Percentiles rank a stretch among this genome's conserved stretches.
Evolutionary conservation across 2,329 filamentous ascomycete species (phyloP).

Genomic region (Hypoxylon sp.): DNA sequence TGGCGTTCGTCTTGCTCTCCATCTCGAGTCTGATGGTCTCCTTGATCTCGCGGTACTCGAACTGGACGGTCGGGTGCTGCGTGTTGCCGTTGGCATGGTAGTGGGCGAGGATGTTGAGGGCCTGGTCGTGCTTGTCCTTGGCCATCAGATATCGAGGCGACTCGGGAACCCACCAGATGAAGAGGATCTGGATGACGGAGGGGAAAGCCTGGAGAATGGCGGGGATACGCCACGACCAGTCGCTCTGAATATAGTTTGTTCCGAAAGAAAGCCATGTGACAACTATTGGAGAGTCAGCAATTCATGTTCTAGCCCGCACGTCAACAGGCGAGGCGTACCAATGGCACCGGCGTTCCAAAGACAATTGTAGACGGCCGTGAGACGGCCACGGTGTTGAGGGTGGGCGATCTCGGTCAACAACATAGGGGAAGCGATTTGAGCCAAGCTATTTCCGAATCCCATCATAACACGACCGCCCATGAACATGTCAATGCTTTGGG

Average conservation of each 20-base stretch:
- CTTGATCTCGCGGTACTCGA: constrained; percentile 72
- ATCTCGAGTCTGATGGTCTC: constrained; percentile 70
- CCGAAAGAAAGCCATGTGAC: constrained; percentile 67
- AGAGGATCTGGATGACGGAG: constrained; percentile 63
- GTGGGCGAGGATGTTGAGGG: constrained; percentile 67
- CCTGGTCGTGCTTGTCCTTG: constrained; percentile 68
- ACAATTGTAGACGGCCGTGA: constrained; percentile 69
- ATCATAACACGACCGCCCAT: constrained; percentile 71
- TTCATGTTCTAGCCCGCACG: background rate
- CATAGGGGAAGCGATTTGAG: constrained; percentile 67
- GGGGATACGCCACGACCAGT: constrained; percentile 68
- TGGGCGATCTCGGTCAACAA: constrained; percentile 68
- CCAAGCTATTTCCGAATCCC: constrained; percentile 69
- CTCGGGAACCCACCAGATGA: constrained; percentile 62
- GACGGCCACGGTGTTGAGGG: constrained; percentile 67
- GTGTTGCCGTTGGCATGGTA: constrained; percentile 70
- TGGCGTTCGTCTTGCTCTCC: constrained; percentile 62
- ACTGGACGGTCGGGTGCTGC: constrained; percentile 68
- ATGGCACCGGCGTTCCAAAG: constrained; percentile 64
- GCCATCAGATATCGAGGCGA: constrained; percentile 63
- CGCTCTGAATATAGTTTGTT: constrained; percentile 62
- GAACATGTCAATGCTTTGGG: constrained; percentile 62
- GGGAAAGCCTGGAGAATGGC: constrained; percentile 64
- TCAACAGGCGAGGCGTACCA: constrained; percentile 40
- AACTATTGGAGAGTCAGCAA: constrained; percentile 50